phyloP scores from a whole-genome alignment of 108 stramenopile genomes.

The Skeletonema potamos region DNA sequence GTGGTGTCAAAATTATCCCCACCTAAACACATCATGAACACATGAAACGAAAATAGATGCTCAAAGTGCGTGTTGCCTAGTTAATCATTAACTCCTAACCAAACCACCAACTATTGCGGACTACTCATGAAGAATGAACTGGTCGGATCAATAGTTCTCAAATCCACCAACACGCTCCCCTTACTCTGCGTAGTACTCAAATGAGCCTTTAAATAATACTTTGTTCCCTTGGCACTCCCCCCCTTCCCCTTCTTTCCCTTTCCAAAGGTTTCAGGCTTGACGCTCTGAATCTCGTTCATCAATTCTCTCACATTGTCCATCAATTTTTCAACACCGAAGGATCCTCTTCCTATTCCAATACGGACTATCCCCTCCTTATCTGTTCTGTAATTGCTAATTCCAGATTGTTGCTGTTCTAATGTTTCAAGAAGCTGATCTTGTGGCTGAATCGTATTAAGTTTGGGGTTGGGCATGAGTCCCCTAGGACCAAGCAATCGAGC shows the following conservation, averaged over 20 bases:
- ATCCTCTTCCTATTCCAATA: constrained; percentile 87
- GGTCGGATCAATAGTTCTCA: constrained; percentile 80
- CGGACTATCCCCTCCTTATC: constrained; percentile 89
- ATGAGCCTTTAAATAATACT: constrained; percentile 74
- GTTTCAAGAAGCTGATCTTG: constrained; percentile 41
- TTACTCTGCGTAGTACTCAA: constrained; percentile 71
- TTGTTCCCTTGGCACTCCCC: constrained; percentile 58
- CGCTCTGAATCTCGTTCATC: constrained; percentile 64
- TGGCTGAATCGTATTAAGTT: constrained; percentile 86
- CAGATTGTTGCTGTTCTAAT: constrained; percentile 69
- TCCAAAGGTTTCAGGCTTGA: constrained; percentile 81
- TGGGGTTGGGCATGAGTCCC: constrained; percentile 96
- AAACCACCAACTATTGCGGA: constrained; percentile 20
- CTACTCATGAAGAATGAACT: constrained; percentile 68
- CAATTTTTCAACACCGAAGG: constrained; percentile 62
- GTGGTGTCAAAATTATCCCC: constrained; percentile 38
- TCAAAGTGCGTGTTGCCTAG: background rate
- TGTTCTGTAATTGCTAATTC: constrained; percentile 82
- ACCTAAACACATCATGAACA: no score
- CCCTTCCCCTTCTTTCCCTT: constrained; percentile 64
- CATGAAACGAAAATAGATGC: background rate
- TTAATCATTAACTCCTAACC: background rate
- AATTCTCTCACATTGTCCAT: constrained; percentile 72
- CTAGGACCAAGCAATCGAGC: constrained; percentile 92
- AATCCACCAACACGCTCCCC: constrained; percentile 64